phyloP scores from a whole-genome alignment of 2,329 filamentous ascomycete genomes.

The Alternaria ethzedia region DNA sequence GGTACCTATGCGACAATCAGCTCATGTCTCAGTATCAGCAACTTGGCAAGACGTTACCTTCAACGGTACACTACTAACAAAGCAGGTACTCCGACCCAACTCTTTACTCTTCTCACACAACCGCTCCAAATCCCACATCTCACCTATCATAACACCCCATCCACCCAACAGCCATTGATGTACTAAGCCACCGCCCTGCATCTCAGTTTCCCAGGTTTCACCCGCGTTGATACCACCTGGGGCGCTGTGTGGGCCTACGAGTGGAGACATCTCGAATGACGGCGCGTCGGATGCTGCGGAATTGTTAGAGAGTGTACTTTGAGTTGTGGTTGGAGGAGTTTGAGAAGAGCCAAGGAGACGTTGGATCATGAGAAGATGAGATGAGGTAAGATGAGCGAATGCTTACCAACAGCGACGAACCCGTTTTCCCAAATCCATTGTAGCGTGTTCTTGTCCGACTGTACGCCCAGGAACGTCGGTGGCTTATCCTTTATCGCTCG shows the following conservation, averaged over 20 bases:
- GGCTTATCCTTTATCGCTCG: constrained; percentile 35
- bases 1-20: constrained; percentile 49
- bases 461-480: constrained; percentile 50
- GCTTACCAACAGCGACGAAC: constrained; percentile 51
- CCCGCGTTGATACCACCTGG: constrained; percentile 44
- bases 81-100: constrained; percentile 62
- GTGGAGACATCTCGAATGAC: constrained; percentile 54
- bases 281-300: constrained; percentile 47
- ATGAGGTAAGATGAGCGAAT: background rate
- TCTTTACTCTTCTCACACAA: constrained; percentile 61
- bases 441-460: constrained; percentile 44
- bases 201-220: constrained; percentile 42
- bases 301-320: background rate
- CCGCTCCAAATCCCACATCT: constrained; percentile 56
- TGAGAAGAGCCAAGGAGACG: background rate
- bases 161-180: constrained; percentile 44
- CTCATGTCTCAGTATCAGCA: background rate
- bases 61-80: constrained; percentile 66
- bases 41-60: constrained; percentile 49
- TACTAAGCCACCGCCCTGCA: constrained; percentile 44
- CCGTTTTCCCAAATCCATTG: constrained; percentile 56
- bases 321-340: background rate
- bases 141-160: constrained; percentile 49
- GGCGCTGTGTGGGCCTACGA: constrained; percentile 41
- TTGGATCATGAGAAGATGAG: background rate